A percentile compares a stretch with the other conserved stretches of the same genome.
These are phyloP conservation scores for Wickerhamiella galacta DNA, from an alignment of 805 yeast genomes.

Conservation along the genomic window DNA sequence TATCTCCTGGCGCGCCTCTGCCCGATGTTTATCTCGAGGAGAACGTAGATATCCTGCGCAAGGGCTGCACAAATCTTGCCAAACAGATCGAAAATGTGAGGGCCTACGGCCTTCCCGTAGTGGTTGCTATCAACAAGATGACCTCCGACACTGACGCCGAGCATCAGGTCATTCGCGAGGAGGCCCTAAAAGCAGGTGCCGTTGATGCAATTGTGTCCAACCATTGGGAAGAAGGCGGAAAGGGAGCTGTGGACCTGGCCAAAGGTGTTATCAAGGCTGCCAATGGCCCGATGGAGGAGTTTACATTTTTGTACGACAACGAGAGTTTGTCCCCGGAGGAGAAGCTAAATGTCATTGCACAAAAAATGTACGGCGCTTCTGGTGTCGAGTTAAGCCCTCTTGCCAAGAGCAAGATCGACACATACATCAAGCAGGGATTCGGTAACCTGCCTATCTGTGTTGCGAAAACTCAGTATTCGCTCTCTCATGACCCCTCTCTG, in stretches of 20 bases:
- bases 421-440: constrained; percentile 75
- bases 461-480: constrained; percentile 93
- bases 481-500: constrained; percentile 82
- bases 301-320: constrained; percentile 52
- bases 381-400: constrained; percentile 65
- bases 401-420: constrained; percentile 66
- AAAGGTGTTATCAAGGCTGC: constrained; percentile 60
- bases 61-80: constrained; percentile 74
- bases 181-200: constrained; percentile 85
- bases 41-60: constrained; percentile 57
- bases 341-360: constrained; percentile 64
- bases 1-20: constrained; percentile 78
- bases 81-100: constrained; percentile 81
- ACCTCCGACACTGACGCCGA: constrained; percentile 69
- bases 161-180: constrained; percentile 60
- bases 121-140: constrained; percentile 85
- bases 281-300: constrained; percentile 23
- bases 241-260: constrained; percentile 75
- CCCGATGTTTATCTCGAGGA: constrained; percentile 71
- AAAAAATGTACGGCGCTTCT: constrained; percentile 84
- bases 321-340: constrained; percentile 54
- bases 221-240: constrained; percentile 95
- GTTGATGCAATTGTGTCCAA: constrained; percentile 74
- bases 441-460: constrained; percentile 86
- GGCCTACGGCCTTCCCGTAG: constrained; percentile 77